A percentile compares a stretch with the other conserved stretches of the same genome.
phyloP scores from a whole-genome alignment of 495 filamentous ascomycete species.

The Aspergillus incahuasiensis region DNA sequence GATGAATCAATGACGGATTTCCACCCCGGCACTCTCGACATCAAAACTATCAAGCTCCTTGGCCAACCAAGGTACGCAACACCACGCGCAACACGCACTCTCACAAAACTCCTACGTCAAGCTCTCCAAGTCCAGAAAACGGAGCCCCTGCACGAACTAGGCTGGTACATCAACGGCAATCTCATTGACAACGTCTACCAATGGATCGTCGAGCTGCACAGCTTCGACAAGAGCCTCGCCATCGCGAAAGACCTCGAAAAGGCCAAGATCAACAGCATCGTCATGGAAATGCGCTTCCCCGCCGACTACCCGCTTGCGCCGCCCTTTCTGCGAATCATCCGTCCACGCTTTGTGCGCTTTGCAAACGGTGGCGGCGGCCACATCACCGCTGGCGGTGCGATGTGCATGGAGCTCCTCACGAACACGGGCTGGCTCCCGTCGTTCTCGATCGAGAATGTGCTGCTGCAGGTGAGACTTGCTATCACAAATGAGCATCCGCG shows the following conservation, averaged over 20 bases:
- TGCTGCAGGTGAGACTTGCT: constrained; percentile 79
- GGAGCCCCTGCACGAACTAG: constrained; percentile 63
- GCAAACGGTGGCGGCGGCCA: constrained; percentile 75
- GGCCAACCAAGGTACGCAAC: constrained; percentile 67
- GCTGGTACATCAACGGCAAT: constrained; percentile 74
- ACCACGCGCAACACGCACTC: constrained; percentile 51
- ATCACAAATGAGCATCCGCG: constrained; percentile 61
- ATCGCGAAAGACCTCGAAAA: constrained; percentile 71
- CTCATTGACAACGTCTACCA: constrained; percentile 72
- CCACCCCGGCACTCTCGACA: constrained; percentile 56
- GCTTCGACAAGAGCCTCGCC: constrained; percentile 64
- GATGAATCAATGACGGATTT: constrained; percentile 53
- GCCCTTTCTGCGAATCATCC: constrained; percentile 80
- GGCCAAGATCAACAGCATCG: constrained; percentile 56
- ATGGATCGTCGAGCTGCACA: constrained; percentile 90
- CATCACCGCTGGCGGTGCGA: constrained; percentile 78
- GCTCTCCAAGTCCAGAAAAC: constrained; percentile 60
- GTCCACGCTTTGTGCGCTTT: constrained; percentile 74
- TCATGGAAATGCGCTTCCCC: constrained; percentile 78
- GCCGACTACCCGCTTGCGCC: constrained; percentile 69
- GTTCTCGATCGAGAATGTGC: constrained; percentile 69
- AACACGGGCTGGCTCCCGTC: constrained; percentile 75
- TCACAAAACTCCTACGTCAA: constrained; percentile 58
- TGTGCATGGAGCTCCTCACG: constrained; percentile 92
- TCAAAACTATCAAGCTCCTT: constrained; percentile 52